Evolutionary conservation across 140 eudicot species (phyloP).

Genomic region (Bidens hawaiensis): DNA sequence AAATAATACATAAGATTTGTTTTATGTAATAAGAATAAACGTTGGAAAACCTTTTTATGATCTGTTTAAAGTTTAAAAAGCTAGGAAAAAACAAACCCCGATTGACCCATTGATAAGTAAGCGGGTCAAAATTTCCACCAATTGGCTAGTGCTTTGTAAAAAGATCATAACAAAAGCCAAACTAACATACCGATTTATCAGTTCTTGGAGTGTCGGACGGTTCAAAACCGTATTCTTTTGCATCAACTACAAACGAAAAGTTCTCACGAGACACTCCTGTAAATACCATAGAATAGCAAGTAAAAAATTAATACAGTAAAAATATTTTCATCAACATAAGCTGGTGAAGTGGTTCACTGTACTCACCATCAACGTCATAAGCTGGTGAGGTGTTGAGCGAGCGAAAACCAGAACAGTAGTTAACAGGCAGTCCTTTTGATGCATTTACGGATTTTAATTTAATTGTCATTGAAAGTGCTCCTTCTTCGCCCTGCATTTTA

Average conservation of each 20-base stretch:
- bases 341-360: background rate
- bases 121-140: background rate
- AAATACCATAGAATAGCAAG: slow-evolving; percentile 11
- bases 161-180: background rate
- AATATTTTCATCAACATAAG: slow-evolving; percentile 12
- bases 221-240: slow-evolving; percentile 73
- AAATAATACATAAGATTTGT: background rate
- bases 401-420: slow-evolving; percentile 98
- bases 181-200: slow-evolving; percentile 75
- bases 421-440: slow-evolving; percentile 95
- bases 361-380: slow-evolving; percentile 63
- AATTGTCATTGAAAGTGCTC: slow-evolving; percentile 98
- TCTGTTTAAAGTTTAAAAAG: background rate
- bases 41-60: background rate
- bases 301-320: background rate
- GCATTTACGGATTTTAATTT: slow-evolving; percentile 55
- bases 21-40: background rate
- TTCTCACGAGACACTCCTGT: slow-evolving; percentile 91
- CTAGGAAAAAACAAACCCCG: background rate
- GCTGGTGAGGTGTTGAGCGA: slow-evolving; percentile 49
- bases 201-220: slow-evolving; percentile 97
- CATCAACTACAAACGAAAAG: slow-evolving; percentile 67
- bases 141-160: background rate
- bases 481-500: slow-evolving; percentile 89
- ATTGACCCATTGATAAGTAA: background rate